Conservation (phyloP, 106 monocot species). For the Dendrobium officinale region DNA sequence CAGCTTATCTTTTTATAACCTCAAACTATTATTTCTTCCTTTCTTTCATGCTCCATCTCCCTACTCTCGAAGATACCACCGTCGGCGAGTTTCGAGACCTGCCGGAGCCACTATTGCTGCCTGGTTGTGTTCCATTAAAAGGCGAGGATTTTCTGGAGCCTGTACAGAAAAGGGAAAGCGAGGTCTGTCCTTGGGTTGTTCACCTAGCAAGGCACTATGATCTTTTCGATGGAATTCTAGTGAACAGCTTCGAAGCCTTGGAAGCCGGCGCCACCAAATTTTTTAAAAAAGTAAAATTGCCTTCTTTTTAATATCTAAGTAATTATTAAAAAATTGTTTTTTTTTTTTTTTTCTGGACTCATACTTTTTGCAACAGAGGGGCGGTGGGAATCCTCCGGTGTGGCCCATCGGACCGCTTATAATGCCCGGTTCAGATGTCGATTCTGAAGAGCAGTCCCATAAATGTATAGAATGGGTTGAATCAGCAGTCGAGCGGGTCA, state of each 20-base stretch:
- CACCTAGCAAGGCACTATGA: background rate
- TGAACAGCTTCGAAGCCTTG: background rate
- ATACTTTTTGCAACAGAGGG: background rate
- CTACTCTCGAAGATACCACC: background rate
- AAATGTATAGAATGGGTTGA: slow-evolving; percentile 21
- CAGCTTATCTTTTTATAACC: no score
- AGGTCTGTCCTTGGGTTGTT: background rate
- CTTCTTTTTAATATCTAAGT: no score
- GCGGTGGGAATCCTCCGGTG: background rate
- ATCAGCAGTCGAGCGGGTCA: slow-evolving; percentile 18
- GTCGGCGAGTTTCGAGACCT: background rate
- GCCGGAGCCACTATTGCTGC: no score
- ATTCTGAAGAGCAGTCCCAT: background rate
- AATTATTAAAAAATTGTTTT: no score
- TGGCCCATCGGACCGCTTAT: background rate
- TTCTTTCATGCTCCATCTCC: no score
- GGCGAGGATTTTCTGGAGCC: no score
- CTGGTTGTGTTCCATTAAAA: no score
- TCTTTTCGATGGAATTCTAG: background rate
- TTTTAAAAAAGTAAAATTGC: background rate
- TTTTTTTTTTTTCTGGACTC: no score
- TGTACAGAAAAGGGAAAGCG: no score
- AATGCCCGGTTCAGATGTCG: background rate
- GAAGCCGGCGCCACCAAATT: background rate
- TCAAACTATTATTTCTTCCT: no score